Base-by-base conservation (phyloP, 768 basidiomycete genomes). In the Phanerochaete carnosa region DNA sequence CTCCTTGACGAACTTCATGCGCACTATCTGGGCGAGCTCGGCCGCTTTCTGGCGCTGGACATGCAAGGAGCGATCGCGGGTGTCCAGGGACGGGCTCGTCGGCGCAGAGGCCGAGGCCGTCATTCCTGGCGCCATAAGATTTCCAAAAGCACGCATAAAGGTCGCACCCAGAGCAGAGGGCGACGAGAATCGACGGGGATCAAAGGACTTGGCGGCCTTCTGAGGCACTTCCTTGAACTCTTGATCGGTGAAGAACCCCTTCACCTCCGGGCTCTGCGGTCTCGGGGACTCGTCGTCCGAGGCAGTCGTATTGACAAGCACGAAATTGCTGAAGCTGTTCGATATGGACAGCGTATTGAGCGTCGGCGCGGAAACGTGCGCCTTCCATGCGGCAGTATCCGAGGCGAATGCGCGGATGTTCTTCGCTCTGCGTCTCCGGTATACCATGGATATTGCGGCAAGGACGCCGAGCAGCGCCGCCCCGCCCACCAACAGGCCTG, bases 21-120 rank as follows among this genome's bases (percentile, higher is more conserved):
- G 59, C 39, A 57, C 54, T 9, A 64, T 64, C 51, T 64, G 63
- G 11, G 59, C 63, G 29, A 64, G 55, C 45, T 64, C 63, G 23
- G 55, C 55, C 9, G 59, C 45, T 26, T 58, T 57, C 60, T 64
- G 63, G n/a, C 59, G 59, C 43, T 64, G 63, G 55, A 61, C 30
- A 12, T 28, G 30, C 12, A 57, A 45, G 13, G 47, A 54, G 33
- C 26, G 13, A 26, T 58, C 50, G 15, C 49, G 43, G 25, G 47
- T 28, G 45, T 33, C 19, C 1, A 50, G 33, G 29, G 23, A 13
- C 22, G 61, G 61, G 13, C 61, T 58, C n/a, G 50, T 22, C n/a
- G 61, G 49, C 22, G 37, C 61, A 19, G 61, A 62, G 23, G 39
- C 35, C 4, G 57, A 62, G n/a, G 61, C 28, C 11, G 49, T 29